Evolutionary conservation across 352 stramenopile species (phyloP), one percentile per base, ranked within the genome.

Genomic region (Globisporangium spiculum): DNA sequence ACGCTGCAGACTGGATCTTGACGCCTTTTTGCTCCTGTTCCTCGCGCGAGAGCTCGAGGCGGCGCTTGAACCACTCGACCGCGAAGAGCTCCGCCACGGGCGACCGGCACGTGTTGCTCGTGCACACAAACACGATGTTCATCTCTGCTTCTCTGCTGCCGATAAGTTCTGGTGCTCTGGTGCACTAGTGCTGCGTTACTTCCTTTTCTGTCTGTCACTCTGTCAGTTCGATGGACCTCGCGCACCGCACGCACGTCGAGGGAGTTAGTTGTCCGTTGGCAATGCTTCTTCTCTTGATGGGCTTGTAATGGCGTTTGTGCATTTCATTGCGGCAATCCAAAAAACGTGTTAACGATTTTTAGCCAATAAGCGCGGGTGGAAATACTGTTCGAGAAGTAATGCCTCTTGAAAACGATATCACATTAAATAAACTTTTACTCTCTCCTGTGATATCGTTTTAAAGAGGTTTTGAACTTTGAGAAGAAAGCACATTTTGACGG

Each of bases 111-210:
- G 85, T 93, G 74, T 95, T 95, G 75, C 87, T 93, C 38, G 87
- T 92, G 75, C 87, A 95, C 56, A 93, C 85, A 54, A 95, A 95
- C 60, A 95, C 71, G 34, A 95, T 76, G 72, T 92, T 88, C 84
- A 92, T 92, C 24, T 5, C 12, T 20, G 38, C 12, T 26, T 24
- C 18, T 20, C 48, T 56, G 6, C 27, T 34, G 12, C 12, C 4
- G 52, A 22, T 30, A 9, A 4, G 22, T 58, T n/a, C 14, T 48
- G 41, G 12, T 6, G 24, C 3, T 20, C 50, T 58, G 53, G 12
- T 22, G 22, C 44, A 5, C 30, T 32, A 7, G 30, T 32, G 30
- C 2, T 32, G 30, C 30, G 20, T 22, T 56, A 22, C 22, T 3
- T 57, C 16, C n/a, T 57, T 54, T 52, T 46, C 12, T 46, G 14